phyloP scores from a whole-genome alignment of 192 early-diverging fungal genomes.

The Backusella parvicylindrica region DNA sequence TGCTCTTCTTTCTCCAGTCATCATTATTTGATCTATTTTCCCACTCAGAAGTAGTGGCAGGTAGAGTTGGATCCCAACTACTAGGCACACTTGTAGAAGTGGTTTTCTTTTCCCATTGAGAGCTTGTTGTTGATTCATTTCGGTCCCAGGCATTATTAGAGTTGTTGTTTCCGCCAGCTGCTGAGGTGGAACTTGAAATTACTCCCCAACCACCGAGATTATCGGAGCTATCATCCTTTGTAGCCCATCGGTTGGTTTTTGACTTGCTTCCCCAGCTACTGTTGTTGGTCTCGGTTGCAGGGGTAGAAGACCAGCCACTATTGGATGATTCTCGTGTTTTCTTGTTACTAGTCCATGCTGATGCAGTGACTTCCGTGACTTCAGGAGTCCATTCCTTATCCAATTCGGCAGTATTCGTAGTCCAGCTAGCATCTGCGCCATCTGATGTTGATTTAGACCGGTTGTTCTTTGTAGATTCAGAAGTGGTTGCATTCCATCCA shows the following conservation, averaged over 20 bases:
- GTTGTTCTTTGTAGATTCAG: background rate
- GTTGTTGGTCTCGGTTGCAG: background rate
- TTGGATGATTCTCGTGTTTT: background rate
- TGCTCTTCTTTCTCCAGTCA: background rate
- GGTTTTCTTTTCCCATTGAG: background rate
- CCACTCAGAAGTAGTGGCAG: background rate
- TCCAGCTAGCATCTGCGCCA: background rate
- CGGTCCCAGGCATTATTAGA: background rate
- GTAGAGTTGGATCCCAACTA: background rate
- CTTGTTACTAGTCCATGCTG: background rate
- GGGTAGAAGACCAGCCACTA: background rate
- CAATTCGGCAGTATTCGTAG: background rate
- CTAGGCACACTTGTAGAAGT: background rate
- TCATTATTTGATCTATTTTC: background rate
- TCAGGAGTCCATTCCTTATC: background rate
- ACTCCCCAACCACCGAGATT: background rate
- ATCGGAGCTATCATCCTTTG: slow-evolving; percentile 1
- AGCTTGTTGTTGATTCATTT: background rate
- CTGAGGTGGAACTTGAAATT: background rate
- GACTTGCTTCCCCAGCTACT: background rate
- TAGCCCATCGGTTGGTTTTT: background rate
- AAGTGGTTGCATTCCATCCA: background rate
- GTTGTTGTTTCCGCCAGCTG: background rate
- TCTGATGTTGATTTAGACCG: background rate
- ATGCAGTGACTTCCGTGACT: background rate